Conservation (phyloP, 1,284 basidiomycete genomes). For the Cystobasidiaceae sp. region DNA sequence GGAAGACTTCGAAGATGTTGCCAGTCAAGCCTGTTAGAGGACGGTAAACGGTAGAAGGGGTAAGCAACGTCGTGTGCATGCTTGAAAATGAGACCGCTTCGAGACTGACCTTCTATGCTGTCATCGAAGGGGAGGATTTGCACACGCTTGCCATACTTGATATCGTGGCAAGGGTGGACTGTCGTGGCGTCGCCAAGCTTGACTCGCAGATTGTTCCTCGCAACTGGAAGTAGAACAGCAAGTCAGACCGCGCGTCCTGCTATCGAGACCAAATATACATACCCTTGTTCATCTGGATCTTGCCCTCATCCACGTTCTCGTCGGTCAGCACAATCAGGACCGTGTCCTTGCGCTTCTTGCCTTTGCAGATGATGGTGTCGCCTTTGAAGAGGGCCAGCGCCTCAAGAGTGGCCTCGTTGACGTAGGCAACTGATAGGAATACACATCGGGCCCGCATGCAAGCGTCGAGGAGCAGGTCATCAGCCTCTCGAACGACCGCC, state of each 20-base stretch:
- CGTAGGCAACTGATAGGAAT: constrained; percentile 83
- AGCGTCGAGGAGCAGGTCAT: too few relatives aligned
- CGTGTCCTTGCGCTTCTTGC: constrained; percentile 45
- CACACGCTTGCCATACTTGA: constrained; percentile 98
- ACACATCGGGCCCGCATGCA: too few relatives aligned
- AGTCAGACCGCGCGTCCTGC: neutral
- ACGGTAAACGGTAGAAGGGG: neutral
- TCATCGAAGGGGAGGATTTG: constrained; percentile 98
- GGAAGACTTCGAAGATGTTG: constrained; percentile 97
- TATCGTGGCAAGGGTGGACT: constrained; percentile 92
- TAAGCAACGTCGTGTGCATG: neutral
- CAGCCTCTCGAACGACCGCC: too few relatives aligned
- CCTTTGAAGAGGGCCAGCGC: constrained; percentile 87
- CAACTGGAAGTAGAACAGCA: constrained; percentile 57
- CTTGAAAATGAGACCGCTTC: too few relatives aligned
- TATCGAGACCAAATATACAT: neutral
- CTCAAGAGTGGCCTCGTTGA: constrained; percentile 97
- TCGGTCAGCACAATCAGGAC: constrained; percentile 92
- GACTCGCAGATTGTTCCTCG: constrained; percentile 94
- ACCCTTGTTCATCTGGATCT: constrained; percentile 95
- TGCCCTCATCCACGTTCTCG: constrained; percentile 94
- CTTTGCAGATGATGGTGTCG: constrained; percentile 80
- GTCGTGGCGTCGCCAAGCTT: constrained; percentile 95
- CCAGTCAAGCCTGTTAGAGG: constrained; percentile 64
- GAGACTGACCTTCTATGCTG: constrained; percentile 80